phyloP scores from a whole-genome alignment of 768 basidiomycete genomes.

The Panellus pusillus region DNA sequence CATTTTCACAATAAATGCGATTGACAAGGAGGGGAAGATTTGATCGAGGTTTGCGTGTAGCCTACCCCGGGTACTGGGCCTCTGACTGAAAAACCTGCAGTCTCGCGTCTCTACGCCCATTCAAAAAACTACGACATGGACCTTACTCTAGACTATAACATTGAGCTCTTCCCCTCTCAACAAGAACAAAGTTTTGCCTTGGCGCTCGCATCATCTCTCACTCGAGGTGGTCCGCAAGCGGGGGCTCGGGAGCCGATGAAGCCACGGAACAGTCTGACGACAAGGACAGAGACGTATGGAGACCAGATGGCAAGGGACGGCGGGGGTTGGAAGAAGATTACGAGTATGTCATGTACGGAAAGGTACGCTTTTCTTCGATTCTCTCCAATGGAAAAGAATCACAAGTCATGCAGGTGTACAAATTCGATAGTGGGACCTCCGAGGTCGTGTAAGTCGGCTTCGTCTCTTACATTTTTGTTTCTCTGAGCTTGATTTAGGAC shows the following conservation, averaged over 20 bases:
- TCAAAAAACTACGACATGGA: slow-evolving; percentile 93
- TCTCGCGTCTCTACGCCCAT: slow-evolving; percentile 86
- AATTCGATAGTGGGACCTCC: slow-evolving; percentile 83
- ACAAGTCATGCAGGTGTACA: slow-evolving; percentile 72
- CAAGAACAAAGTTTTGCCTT: slow-evolving; percentile 75
- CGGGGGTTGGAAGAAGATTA: slow-evolving; percentile 91
- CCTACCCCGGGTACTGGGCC: not conserved
- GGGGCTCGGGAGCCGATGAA: slow-evolving; percentile 47
- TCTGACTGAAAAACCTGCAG: slow-evolving; percentile 42
- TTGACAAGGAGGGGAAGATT: slow-evolving; percentile 94
- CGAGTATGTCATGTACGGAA: slow-evolving; percentile 99
- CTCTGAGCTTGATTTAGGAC: slow-evolving; percentile 53
- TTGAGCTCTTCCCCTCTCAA: slow-evolving; percentile 81
- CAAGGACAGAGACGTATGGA: slow-evolving; percentile 78
- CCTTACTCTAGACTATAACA: slow-evolving; percentile 91
- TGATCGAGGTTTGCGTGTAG: slow-evolving; percentile 75
- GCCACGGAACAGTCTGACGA: slow-evolving; percentile 56
- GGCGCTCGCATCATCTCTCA: slow-evolving; percentile 80
- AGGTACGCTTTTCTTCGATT: slow-evolving; percentile 51
- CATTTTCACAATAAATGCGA: slow-evolving; percentile 81
- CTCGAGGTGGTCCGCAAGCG: slow-evolving; percentile 50
- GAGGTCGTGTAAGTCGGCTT: slow-evolving; percentile 75
- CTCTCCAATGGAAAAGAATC: not conserved
- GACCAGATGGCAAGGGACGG: slow-evolving; percentile 80
- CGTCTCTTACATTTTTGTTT: not conserved